These are phyloP conservation scores for Penicillium sp. DNA, from an alignment of 2,329 filamentous ascomycete genomes.

Conservation along the genomic window DNA sequence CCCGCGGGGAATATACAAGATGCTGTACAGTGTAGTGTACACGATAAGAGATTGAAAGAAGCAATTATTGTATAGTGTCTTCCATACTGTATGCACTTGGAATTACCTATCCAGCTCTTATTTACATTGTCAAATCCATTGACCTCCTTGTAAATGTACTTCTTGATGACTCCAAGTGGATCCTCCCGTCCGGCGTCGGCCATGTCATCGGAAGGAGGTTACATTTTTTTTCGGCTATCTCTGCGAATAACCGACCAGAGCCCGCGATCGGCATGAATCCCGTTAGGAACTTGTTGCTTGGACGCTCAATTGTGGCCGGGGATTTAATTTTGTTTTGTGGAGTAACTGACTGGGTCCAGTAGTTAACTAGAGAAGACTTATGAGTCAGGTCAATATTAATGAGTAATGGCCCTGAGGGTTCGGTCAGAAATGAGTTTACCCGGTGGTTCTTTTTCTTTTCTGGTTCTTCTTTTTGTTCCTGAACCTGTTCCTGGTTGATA, in stretches of 20 bases:
- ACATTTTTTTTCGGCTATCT: conserved; percentile 26
- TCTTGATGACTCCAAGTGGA: neutral
- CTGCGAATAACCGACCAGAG: conserved; percentile 24
- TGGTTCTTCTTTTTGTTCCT: neutral
- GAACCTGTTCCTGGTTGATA: neutral
- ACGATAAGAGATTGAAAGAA: too few species aligned
- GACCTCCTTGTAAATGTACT: neutral
- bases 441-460: neutral
- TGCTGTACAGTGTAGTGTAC: too few species aligned
- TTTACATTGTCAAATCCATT: too few species aligned
- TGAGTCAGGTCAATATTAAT: conserved; percentile 21
- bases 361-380: neutral
- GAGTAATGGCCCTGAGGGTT: too few species aligned
- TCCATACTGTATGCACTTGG: too few species aligned
- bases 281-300: conserved; percentile 1
- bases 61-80: too few species aligned
- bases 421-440: neutral
- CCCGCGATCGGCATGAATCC: conserved; percentile 24
- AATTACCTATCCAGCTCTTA: neutral
- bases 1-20: conserved; percentile 6
- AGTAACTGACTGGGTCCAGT: neutral
- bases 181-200: neutral
- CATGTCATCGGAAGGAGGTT: conserved; percentile 6
- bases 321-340: conserved; percentile 9
- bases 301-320: neutral